A percentile compares a stretch with the other conserved stretches of the same genome.
Conservation (phyloP, 2,329 filamentous ascomycete species). For the Phyllosticta paracitricarpa region DNA sequence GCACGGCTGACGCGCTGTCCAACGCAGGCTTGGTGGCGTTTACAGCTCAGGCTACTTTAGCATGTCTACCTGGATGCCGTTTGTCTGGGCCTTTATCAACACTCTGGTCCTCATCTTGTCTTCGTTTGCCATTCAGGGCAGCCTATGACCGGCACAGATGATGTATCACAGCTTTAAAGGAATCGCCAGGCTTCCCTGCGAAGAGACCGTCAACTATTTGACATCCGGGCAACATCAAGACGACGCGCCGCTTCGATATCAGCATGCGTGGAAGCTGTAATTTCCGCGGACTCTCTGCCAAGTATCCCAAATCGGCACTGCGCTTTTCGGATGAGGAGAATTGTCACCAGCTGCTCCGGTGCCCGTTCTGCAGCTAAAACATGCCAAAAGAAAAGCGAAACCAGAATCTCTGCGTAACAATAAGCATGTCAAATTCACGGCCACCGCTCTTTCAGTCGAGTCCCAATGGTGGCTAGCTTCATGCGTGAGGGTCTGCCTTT, state of each 20-base stretch:
- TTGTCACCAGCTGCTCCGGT: not conserved
- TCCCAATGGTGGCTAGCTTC: not conserved
- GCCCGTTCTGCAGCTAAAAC: not conserved
- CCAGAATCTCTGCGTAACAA: not conserved
- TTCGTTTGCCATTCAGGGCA: slow-evolving; percentile 87
- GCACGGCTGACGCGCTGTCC: not conserved
- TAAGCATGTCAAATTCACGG: not conserved
- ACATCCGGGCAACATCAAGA: not conserved
- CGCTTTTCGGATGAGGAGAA: not conserved
- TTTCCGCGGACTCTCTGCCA: not conserved
- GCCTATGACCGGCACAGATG: slow-evolving; percentile 46
- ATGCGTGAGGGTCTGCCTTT: not conserved
- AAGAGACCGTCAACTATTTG: not conserved
- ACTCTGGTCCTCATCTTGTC: slow-evolving; percentile 73
- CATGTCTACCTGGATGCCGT: slow-evolving; percentile 92
- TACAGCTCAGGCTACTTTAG: slow-evolving; percentile 75
- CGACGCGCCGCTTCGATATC: not conserved
- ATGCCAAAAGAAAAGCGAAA: not conserved
- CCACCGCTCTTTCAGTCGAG: not conserved
- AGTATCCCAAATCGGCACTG: not conserved
- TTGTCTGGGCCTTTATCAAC: slow-evolving; percentile 79
- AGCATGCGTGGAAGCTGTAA: not conserved
- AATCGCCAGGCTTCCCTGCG: not conserved
- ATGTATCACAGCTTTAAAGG: not conserved
- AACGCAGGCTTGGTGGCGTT: slow-evolving; percentile 59